Percentiles rank a stretch among this genome's conserved stretches.
Evolutionary conservation across 1,139 yeast species (phyloP).

Genomic region (Taphrina deformans): DNA sequence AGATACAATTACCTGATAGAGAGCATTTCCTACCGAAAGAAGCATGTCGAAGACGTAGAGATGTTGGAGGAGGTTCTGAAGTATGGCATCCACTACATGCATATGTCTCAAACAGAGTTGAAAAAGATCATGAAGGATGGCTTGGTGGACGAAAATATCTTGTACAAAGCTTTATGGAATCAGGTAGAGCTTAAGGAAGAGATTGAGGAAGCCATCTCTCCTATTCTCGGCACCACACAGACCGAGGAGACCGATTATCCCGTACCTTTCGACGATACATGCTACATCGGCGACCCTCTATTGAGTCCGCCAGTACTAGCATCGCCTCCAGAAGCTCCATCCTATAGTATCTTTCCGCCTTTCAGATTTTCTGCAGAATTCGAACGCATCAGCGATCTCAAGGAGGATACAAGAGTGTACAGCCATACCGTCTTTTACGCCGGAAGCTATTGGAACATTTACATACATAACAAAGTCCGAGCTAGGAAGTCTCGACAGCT

Average conservation of each 20-base stretch:
- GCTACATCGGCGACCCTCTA: conserved; percentile 26
- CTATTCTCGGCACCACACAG: conserved; percentile 12
- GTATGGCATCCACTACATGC: conserved; percentile 51
- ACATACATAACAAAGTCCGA: conserved; percentile 51
- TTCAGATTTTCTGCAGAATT: conserved; percentile 57
- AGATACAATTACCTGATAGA: conserved; percentile 51
- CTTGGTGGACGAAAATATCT: conserved; percentile 9
- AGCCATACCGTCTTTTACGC: conserved; percentile 58
- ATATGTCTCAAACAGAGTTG: conserved; percentile 45
- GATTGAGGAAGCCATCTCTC: neutral
- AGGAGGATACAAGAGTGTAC: conserved; percentile 52
- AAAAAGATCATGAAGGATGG: conserved; percentile 19
- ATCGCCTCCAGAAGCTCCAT: neutral
- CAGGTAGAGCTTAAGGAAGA: conserved; percentile 28
- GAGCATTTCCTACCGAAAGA: conserved; percentile 46
- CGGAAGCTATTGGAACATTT: conserved; percentile 59
- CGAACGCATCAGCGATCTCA: conserved; percentile 51
- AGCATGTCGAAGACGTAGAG: conserved; percentile 31
- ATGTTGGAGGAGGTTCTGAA: conserved; percentile 46
- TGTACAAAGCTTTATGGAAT: conserved; percentile 28
- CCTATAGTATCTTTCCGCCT: conserved; percentile 52
- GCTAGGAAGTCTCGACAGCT: conserved; percentile 51
- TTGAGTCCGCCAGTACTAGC: conserved; percentile 15
- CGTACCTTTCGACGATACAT: conserved; percentile 26
- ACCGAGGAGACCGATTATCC: conserved; percentile 20